These are phyloP conservation scores for Polygonum aviculare DNA, from an alignment of 148 eudicot species.

Conservation along the genomic window DNA sequence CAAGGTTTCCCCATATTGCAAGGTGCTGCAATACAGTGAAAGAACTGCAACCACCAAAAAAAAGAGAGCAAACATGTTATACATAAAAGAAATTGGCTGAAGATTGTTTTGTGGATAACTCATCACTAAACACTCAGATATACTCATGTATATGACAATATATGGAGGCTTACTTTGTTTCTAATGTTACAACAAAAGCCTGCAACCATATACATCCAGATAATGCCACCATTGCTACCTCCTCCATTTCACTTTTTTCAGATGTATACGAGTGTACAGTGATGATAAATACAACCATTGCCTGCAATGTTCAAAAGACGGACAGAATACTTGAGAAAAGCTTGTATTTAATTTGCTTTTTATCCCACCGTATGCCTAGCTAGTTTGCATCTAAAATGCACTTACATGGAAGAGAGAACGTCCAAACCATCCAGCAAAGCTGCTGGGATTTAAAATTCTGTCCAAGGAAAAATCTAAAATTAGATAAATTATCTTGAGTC, in stretches of 20 bases:
- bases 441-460: constrained; percentile 95
- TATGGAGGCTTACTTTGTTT: constrained; percentile 68
- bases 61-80: background rate
- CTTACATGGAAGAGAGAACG: constrained; percentile 91
- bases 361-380: background rate
- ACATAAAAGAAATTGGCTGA: background rate
- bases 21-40: constrained; percentile 86
- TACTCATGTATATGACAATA: background rate
- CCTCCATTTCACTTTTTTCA: constrained; percentile 94
- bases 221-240: constrained; percentile 87
- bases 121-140: background rate
- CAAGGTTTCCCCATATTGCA: constrained; percentile 94
- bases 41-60: constrained; percentile 43
- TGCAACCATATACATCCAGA: constrained; percentile 99
- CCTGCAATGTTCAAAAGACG: constrained; percentile 41
- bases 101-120: background rate
- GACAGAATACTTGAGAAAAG: background rate
- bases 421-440: constrained; percentile 99
- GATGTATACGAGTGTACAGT: constrained; percentile 64
- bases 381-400: background rate
- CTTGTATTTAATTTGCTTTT: background rate
- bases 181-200: constrained; percentile 83
- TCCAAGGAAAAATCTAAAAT: constrained; percentile 12
- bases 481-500: background rate
- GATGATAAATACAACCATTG: constrained; percentile 74